These are phyloP conservation scores for Plasmodium fragile DNA, from an alignment of 169 alveolate genomes.

Conservation along the genomic window DNA sequence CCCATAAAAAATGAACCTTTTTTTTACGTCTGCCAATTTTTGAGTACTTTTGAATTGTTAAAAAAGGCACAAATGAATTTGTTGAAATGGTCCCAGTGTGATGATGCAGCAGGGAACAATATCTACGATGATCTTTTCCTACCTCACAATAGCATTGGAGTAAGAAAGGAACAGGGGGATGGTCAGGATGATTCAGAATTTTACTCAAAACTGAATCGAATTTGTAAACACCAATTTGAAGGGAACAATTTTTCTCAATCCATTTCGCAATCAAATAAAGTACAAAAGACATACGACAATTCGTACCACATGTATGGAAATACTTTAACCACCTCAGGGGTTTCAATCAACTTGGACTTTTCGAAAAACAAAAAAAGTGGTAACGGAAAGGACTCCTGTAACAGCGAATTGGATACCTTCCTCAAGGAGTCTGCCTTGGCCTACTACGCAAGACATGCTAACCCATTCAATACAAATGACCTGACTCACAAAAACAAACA, in stretches of 20 bases:
- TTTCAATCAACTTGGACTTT: constrained; percentile 41
- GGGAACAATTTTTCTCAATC: neutral
- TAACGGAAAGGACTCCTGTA: neutral
- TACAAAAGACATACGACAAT: constrained; percentile 13
- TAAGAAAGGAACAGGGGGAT: neutral
- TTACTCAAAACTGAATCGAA: neutral
- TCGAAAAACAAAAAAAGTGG: neutral
- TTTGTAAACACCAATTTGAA: constrained; percentile 32
- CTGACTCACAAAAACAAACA: neutral
- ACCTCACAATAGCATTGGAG: neutral
- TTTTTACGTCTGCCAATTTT: constrained; percentile 35
- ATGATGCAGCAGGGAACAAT: neutral
- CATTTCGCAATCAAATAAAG: neutral
- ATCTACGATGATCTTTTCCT: neutral
- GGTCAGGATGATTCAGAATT: neutral
- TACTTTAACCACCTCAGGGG: constrained; percentile 16
- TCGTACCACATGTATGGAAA: constrained; percentile 42
- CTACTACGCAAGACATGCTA: neutral
- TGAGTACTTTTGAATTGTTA: constrained; percentile 10
- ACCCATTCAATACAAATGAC: neutral
- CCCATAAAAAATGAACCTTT: constrained; percentile 14
- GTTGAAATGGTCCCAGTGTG: constrained; percentile 13
- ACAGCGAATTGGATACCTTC: neutral
- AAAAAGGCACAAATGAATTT: neutral
- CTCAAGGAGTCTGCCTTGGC: constrained; percentile 19